Percentiles rank a stretch among this genome's conserved stretches.
These are phyloP conservation scores for Tieghemostelium lacteum DNA, from an alignment of 78 protist genomes.

Conservation along the genomic window DNA sequence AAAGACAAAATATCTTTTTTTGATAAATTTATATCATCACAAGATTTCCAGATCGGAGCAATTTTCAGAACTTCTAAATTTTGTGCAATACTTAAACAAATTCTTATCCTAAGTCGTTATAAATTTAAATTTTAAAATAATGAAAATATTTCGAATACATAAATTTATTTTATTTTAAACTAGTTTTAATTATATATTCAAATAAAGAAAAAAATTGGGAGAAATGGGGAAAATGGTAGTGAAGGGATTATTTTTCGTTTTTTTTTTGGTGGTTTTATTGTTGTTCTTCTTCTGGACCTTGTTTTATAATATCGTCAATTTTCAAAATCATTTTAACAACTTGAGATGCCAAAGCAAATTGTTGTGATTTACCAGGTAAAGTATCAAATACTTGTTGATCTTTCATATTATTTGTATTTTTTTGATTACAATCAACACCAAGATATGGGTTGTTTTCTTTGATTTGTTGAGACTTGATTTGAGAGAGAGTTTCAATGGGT, in stretches of 20 bases:
- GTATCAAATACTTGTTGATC: constrained; percentile 97
- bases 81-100: no score
- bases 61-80: no score
- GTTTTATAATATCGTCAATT: constrained; percentile 97
- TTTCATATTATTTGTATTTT: constrained; percentile 94
- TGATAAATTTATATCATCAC: no score
- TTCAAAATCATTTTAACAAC: constrained; percentile 99
- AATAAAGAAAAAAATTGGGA: no score
- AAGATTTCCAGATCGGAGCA: no score
- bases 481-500: constrained; percentile 94
- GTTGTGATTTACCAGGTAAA: constrained; percentile 97
- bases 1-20: no score
- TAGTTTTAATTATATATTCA: no score
- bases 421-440: constrained; percentile 97
- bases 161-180: no score
- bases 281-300: constrained; percentile 20
- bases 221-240: no score
- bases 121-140: no score
- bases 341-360: constrained; percentile 98
- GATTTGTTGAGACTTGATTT: constrained; percentile 92
- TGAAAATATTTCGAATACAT: no score
- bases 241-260: constrained; percentile 12
- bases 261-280: not conserved
- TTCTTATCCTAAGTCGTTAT: no score
- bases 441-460: constrained; percentile 87